phyloP scores from a whole-genome alignment of 2,329 filamentous ascomycete species.

The Xylariaceae sp. region DNA sequence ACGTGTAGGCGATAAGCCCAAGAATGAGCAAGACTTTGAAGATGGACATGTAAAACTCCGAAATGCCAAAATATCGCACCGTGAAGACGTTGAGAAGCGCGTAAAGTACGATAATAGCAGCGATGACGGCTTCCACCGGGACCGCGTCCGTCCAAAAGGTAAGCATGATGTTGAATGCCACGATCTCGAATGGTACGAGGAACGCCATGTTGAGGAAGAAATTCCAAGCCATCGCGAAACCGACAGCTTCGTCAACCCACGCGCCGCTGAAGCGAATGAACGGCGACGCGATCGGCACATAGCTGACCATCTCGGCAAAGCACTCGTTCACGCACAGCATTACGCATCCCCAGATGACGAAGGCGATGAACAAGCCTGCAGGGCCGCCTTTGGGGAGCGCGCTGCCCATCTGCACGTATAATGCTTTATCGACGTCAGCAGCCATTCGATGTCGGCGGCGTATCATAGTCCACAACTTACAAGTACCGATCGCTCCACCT shows the following conservation, averaged over 20 bases:
- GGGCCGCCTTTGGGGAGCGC: conserved; percentile 30
- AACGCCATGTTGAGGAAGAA: conserved; percentile 48
- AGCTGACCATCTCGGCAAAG: conserved; percentile 45
- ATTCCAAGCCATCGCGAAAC: conserved; percentile 43
- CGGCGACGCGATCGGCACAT: conserved; percentile 38
- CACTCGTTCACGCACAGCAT: conserved; percentile 27
- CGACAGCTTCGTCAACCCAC: conserved; percentile 44
- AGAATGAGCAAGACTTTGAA: conserved; percentile 70
- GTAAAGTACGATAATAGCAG: conserved; percentile 51
- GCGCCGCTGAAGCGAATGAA: conserved; percentile 23
- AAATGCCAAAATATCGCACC: conserved; percentile 71
- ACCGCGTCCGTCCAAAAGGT: conserved; percentile 59
- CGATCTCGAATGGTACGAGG: conserved; percentile 55
- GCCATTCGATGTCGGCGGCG: conserved; percentile 6
- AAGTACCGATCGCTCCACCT: conserved; percentile 46
- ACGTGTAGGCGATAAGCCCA: conserved; percentile 70
- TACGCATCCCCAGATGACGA: conserved; percentile 19
- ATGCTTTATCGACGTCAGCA: conserved; percentile 7
- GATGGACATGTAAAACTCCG: conserved; percentile 70
- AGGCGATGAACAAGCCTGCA: conserved; percentile 29
- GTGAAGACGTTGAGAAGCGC: conserved; percentile 65
- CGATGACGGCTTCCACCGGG: conserved; percentile 57
- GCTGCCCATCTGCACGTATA: conserved; percentile 27
- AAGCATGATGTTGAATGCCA: conserved; percentile 60
- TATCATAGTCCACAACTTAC: too few relatives aligned